Conservation (phyloP, 2,329 filamentous ascomycete species). For the Monascus ruber region DNA sequence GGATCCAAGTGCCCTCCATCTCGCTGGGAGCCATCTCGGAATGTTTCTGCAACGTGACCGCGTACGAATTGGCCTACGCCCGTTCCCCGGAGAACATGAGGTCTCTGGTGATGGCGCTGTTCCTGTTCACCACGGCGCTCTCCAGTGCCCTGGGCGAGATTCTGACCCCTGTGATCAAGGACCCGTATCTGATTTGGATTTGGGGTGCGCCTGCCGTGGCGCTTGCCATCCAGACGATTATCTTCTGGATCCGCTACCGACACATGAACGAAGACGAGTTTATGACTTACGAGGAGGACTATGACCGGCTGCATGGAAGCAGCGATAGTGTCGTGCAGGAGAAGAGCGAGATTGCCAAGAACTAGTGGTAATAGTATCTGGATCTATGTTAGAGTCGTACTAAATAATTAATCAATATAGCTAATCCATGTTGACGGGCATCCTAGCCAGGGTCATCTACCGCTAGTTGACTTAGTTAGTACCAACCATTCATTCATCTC, state of each 20-base stretch:
- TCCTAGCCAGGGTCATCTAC: too few species aligned
- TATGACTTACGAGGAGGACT: constrained; percentile 17
- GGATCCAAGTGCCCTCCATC: too few species aligned
- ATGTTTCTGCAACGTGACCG: constrained; percentile 48
- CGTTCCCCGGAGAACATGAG: constrained; percentile 74
- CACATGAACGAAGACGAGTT: constrained; percentile 40
- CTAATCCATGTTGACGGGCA: too few species aligned
- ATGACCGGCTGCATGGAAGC: too few species aligned
- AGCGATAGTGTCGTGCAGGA: too few species aligned
- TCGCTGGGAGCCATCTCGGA: constrained; percentile 33
- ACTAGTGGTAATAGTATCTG: too few species aligned
- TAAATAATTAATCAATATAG: too few species aligned
- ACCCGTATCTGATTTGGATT: constrained; percentile 62
- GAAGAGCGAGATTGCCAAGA: too few species aligned
- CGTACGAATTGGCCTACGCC: constrained; percentile 65
- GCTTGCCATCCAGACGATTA: constrained; percentile 35
- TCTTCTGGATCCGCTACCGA: constrained; percentile 39
- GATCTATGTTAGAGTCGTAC: too few species aligned
- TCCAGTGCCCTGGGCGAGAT: constrained; percentile 61
- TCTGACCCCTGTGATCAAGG: constrained; percentile 48
- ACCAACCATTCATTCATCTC: too few species aligned
- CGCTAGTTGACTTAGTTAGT: too few species aligned
- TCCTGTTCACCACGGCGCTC: constrained; percentile 60
- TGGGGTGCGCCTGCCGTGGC: constrained; percentile 52
- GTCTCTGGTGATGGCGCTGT: constrained; percentile 58